Conservation (phyloP, 2,329 filamentous ascomycete genomes). For the Chaetomiaceae sp. region DNA sequence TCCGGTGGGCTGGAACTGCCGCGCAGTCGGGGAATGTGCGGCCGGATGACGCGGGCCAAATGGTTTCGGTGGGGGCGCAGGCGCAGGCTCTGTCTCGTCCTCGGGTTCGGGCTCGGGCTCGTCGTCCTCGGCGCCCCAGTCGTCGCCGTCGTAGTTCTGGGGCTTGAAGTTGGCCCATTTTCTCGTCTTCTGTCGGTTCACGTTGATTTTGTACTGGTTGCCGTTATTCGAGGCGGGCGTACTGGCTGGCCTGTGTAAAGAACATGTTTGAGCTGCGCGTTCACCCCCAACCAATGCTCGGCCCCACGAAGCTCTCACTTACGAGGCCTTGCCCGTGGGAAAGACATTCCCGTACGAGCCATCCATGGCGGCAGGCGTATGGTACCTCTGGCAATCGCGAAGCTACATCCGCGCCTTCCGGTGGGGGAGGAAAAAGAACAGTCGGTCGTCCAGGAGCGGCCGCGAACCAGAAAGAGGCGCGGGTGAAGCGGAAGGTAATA, state of each 20-base stretch:
- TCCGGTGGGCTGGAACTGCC: conserved; percentile 19
- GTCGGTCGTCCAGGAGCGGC: neutral
- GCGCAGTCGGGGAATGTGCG: conserved; percentile 12
- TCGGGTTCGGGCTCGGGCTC: conserved; percentile 47
- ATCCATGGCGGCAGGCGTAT: conserved; percentile 21
- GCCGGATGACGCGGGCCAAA: conserved; percentile 19
- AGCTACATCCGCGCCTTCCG: conserved; percentile 1
- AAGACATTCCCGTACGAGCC: conserved; percentile 29
- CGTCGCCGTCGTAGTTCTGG: conserved; percentile 84
- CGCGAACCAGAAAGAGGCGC: no score
- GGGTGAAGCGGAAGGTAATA: no score
- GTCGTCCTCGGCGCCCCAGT: conserved; percentile 76
- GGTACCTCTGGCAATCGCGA: conserved; percentile 4
- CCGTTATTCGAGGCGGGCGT: conserved; percentile 20
- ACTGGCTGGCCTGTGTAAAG: conserved; percentile 20
- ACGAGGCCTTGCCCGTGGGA: conserved; percentile 25
- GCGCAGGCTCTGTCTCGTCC: conserved; percentile 33
- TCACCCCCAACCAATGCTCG: neutral
- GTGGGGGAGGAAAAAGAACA: neutral
- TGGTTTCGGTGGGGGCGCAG: conserved; percentile 17
- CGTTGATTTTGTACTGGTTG: conserved; percentile 67
- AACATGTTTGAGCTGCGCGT: conserved; percentile 2
- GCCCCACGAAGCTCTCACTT: conserved; percentile 7
- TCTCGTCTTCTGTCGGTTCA: conserved; percentile 82
- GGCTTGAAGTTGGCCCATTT: conserved; percentile 92